A percentile compares a stretch with the other conserved stretches of the same genome.
Evolutionary conservation across 2,329 filamentous ascomycete genomes (phyloP).

Genomic region (Bipolaris cookei): DNA sequence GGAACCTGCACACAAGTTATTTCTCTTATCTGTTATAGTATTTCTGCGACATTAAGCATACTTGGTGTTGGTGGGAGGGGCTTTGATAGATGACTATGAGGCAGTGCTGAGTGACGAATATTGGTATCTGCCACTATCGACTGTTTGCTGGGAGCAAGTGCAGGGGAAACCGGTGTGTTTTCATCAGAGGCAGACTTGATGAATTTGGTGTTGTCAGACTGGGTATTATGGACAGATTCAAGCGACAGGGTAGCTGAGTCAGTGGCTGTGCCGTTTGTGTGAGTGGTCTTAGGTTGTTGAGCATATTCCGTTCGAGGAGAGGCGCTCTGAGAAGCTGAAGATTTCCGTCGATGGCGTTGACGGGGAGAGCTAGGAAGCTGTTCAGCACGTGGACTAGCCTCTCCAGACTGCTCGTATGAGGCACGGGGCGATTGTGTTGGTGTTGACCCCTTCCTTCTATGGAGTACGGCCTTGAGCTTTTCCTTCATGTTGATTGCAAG

Average conservation of each 20-base stretch:
- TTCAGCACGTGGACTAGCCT: conserved; percentile 7
- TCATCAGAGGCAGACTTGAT: conserved; percentile 29
- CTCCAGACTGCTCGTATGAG: conserved; percentile 11
- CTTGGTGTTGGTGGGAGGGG: conserved; percentile 14
- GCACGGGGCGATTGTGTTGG: conserved; percentile 13
- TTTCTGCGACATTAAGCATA: conserved; percentile 4
- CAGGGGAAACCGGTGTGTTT: conserved; percentile 30
- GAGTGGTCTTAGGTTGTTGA: conserved; percentile 16
- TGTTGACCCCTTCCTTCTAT: conserved; percentile 17
- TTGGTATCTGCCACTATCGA: conserved; percentile 32
- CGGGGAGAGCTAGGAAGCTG: conserved; percentile 5
- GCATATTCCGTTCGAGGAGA: conserved; percentile 12
- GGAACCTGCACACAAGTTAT: conserved; percentile 11
- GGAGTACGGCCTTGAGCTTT: conserved; percentile 27
- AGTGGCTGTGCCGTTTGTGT: background rate
- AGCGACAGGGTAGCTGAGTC: background rate
- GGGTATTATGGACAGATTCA: background rate
- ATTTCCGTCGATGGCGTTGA: background rate
- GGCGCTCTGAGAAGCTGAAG: conserved; percentile 1
- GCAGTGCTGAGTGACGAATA: conserved; percentile 23
- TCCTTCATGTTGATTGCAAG: conserved; percentile 18
- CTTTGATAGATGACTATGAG: conserved; percentile 7
- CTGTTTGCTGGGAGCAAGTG: conserved; percentile 19
- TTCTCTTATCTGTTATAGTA: background rate
- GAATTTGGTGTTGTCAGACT: conserved; percentile 8